Evolutionary conservation across 345 rosid genomes (phyloP).

Genomic region (Hibiscus trionum): DNA sequence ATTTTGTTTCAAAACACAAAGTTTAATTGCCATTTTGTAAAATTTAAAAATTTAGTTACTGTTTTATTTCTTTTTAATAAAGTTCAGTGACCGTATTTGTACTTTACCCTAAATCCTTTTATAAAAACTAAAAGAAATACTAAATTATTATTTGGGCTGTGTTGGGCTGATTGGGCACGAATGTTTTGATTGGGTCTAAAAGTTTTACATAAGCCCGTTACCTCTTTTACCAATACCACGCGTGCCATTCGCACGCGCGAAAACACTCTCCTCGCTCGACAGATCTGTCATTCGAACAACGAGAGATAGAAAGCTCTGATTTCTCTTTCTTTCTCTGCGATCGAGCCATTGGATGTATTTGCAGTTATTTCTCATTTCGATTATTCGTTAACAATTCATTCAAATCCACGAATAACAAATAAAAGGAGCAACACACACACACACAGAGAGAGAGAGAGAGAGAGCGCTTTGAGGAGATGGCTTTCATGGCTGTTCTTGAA

Average conservation of each 20-base stretch:
- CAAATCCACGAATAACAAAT: neutral
- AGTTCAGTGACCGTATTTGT: too few species aligned
- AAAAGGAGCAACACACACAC: too few species aligned
- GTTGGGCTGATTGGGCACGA: too few species aligned
- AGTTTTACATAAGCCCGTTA: neutral
- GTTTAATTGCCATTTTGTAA: too few species aligned
- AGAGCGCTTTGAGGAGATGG: slow-evolving; percentile 38
- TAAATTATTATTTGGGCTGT: too few species aligned
- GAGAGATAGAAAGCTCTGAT: neutral
- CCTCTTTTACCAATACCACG: neutral
- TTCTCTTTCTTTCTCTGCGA: neutral
- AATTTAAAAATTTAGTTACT: too few species aligned
- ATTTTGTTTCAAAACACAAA: too few species aligned
- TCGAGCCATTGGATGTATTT: slow-evolving; percentile 22
- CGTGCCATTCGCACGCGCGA: neutral
- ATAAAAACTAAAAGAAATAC: too few species aligned
- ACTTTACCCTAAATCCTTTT: too few species aligned
- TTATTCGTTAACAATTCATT: neutral
- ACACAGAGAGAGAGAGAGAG: neutral
- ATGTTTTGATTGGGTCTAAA: too few species aligned
- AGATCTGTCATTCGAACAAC: neutral
- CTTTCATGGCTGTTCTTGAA: slow-evolving; percentile 87
- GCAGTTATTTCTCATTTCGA: slow-evolving; percentile 2
- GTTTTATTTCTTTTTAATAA: too few species aligned
- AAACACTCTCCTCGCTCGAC: neutral